Percentiles rank a stretch among this genome's conserved stretches.
Evolutionary conservation across 2,329 filamentous ascomycete species (phyloP).

Genomic region (Gremmenia infestans): DNA sequence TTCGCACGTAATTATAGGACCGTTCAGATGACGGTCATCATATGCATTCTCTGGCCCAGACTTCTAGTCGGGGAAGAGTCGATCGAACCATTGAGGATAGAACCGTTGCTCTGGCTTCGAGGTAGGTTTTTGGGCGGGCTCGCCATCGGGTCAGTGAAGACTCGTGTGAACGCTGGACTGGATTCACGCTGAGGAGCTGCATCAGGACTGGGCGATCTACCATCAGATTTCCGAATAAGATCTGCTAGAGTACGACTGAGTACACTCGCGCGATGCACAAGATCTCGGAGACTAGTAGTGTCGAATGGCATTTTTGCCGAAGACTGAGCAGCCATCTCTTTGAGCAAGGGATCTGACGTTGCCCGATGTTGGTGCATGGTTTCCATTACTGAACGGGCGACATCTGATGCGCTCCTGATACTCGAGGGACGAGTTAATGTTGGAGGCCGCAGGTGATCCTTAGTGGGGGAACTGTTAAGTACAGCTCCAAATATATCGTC

Average conservation of each 20-base stretch:
- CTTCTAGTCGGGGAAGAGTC: constrained; percentile 48
- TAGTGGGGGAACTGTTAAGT: constrained; percentile 25
- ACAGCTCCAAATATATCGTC: constrained; percentile 57
- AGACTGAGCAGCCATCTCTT: constrained; percentile 26
- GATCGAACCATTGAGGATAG: constrained; percentile 46
- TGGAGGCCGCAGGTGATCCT: constrained; percentile 32
- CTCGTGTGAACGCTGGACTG: constrained; percentile 62
- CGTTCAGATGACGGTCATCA: constrained; percentile 54
- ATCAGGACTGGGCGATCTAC: constrained; percentile 51
- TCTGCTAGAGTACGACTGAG: constrained; percentile 56
- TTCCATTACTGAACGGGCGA: constrained; percentile 56
- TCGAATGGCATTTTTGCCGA: constrained; percentile 58
- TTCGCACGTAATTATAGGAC: constrained; percentile 9
- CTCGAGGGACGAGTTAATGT: constrained; percentile 22
- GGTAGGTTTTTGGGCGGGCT: constrained; percentile 48
- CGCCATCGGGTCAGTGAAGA: constrained; percentile 58
- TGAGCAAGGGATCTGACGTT: constrained; percentile 35
- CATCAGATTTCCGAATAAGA: constrained; percentile 52
- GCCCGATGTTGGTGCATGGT: constrained; percentile 54
- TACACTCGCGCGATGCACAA: constrained; percentile 58
- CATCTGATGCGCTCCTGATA: constrained; percentile 41
- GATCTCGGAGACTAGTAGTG: constrained; percentile 61
- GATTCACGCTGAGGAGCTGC: constrained; percentile 48
- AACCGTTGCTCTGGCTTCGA: constrained; percentile 50
- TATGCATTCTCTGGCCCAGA: constrained; percentile 51